Base-by-base conservation (phyloP, 192 early-diverging fungal genomes). In the Chytriomyces sp. region DNA sequence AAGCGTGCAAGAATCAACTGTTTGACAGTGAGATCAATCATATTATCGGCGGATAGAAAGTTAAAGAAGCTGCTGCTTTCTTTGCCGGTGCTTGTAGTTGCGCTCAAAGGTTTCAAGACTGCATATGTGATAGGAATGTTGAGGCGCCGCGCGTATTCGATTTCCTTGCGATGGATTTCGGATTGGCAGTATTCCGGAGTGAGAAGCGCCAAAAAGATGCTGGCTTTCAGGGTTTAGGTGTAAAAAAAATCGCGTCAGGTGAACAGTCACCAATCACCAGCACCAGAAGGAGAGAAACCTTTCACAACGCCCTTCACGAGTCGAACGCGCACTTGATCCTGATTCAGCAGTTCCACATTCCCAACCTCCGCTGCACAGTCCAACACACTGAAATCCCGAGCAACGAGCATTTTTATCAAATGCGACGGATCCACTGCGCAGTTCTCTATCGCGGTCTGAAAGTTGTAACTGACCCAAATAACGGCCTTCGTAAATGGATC, bases 101-200 rank as follows among this genome's bases (percentile, higher is more conserved):
- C 13, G 13, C 9, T 18, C 13, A 48, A 18, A 11, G 67, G 43
- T 10, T 35, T 45, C n/a, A 26, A 13, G 35, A 59, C 20, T n/a
- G 57, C 69, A 43, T 57, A 71, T 18, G 57, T n/a, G 26, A 71
- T 28, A 20, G 69, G 69, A 23, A 71, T 50, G 24, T 57, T 16
- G 24, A 71, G 57, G 35, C 13, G 6, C 16, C 45, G 20, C 7
- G 69, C 69, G 26, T 20, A 71, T 71, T 50, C 69, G n/a, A 71
- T 24, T 59, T 71, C 69, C 35, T 71, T 71, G 8, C n/a, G 69
- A 59, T 71, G 69, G 18, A 57, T 5, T 57, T 20, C 24, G 23
- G 69, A 71, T n/a, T 45, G 23, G 47, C 28, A 48, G 69, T 71
- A 71, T 35, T 71, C 69, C 16, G 69, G 69, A 10, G 69, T 71